These are phyloP conservation scores for Aspergillus fructus DNA, from an alignment of 2,329 filamentous ascomycete genomes.

Conservation along the genomic window DNA sequence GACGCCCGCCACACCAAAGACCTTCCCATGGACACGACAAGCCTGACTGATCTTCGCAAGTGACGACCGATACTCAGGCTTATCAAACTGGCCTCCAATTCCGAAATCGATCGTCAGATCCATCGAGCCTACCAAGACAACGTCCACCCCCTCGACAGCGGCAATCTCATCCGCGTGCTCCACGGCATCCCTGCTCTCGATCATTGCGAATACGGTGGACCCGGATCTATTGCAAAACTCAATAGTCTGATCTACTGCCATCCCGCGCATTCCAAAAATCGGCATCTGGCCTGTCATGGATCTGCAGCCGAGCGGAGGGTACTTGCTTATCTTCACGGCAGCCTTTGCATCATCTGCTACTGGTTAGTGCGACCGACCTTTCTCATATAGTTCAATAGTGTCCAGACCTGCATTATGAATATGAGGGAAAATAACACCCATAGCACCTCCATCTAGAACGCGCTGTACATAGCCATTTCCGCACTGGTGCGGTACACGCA, in stretches of 20 bases:
- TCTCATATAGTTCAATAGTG: not conserved
- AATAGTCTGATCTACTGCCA: not conserved
- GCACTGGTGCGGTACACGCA: constrained; percentile 32
- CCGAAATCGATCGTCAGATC: not conserved
- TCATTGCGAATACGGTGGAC: not conserved
- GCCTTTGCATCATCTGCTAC: not conserved
- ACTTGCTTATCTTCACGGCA: not conserved
- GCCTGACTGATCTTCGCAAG: not conserved
- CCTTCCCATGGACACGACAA: not conserved
- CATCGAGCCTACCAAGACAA: not conserved
- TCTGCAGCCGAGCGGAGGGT: not conserved
- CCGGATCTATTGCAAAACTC: not conserved
- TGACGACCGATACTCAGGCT: not conserved
- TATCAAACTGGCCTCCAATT: not conserved
- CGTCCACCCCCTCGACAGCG: not conserved
- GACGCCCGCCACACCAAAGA: not conserved
- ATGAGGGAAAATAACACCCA: constrained; percentile 32
- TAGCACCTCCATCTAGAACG: constrained; percentile 33
- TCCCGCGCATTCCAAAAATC: not conserved
- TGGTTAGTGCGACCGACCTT: not conserved
- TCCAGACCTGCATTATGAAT: constrained; percentile 5
- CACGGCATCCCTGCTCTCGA: not conserved
- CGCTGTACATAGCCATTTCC: constrained; percentile 32
- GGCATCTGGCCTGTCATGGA: not conserved
- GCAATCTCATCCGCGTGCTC: not conserved